Conservation (phyloP, 2,329 filamentous ascomycete genomes). For the Fusarium chlamydosporum region DNA sequence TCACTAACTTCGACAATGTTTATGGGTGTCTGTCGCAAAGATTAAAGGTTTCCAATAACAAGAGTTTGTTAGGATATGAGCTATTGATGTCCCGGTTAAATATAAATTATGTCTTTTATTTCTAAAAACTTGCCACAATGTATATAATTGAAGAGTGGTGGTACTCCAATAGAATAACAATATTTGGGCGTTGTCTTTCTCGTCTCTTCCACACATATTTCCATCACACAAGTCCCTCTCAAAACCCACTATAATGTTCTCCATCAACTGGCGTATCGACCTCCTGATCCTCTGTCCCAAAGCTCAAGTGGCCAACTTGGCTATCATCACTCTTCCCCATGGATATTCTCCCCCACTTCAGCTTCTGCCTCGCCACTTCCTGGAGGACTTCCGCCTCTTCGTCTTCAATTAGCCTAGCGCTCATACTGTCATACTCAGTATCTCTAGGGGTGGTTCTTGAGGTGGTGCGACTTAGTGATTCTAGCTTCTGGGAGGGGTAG, state of each 20-base stretch:
- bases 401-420: slow-evolving; percentile 11
- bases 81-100: no score
- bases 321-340: slow-evolving; percentile 25
- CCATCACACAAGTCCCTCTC: background rate
- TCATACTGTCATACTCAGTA: slow-evolving; percentile 1
- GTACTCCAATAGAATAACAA: no score
- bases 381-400: background rate
- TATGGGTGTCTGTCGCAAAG: no score
- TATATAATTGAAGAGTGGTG: no score
- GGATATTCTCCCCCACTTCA: slow-evolving; percentile 37
- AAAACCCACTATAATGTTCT: slow-evolving; percentile 33
- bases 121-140: background rate
- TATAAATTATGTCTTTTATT: background rate
- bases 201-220: no score
- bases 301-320: slow-evolving; percentile 32
- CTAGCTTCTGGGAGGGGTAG: slow-evolving; percentile 15
- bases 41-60: no score
- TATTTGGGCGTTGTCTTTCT: no score
- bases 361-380: slow-evolving; percentile 7
- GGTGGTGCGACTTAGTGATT: background rate
- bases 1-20: no score
- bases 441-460: background rate
- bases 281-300: slow-evolving; percentile 31
- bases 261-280: slow-evolving; percentile 34
- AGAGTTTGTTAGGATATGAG: no score